Conservation (phyloP, 2,329 filamentous ascomycete species). For the Lachnellula hyalina region DNA sequence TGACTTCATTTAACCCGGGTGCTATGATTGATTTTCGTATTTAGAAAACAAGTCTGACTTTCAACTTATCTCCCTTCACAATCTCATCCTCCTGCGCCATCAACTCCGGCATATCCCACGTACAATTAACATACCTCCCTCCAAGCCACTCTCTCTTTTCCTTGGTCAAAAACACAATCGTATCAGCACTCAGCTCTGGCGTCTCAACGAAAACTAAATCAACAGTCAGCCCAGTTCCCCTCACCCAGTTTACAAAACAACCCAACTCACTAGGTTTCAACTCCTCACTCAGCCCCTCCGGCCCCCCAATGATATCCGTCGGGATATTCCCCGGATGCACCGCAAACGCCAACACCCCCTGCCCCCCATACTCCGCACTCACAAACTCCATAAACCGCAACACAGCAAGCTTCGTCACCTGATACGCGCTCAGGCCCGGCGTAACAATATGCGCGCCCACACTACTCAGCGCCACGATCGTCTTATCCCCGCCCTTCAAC, state of each 20-base stretch:
- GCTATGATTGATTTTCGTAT: neutral
- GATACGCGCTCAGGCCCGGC: conserved; percentile 39
- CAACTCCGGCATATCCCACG: conserved; percentile 45
- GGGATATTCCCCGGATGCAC: conserved; percentile 35
- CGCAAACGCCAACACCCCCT: conserved; percentile 37
- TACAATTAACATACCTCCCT: conserved; percentile 39
- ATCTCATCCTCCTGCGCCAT: conserved; percentile 38
- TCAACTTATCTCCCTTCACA: conserved; percentile 32
- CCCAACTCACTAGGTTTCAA: conserved; percentile 10
- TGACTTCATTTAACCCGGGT: too few species aligned
- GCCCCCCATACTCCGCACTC: conserved; percentile 37
- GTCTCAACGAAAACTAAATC: conserved; percentile 32
- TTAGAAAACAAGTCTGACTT: conserved; percentile 28
- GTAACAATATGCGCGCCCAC: conserved; percentile 37
- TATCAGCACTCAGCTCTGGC: conserved; percentile 37
- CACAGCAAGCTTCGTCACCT: conserved; percentile 44
- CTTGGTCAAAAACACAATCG: conserved; percentile 38
- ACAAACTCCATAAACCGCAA: conserved; percentile 44
- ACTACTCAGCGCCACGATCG: conserved; percentile 43
- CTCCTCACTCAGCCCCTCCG: conserved; percentile 5
- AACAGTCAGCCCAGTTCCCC: conserved; percentile 24
- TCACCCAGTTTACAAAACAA: neutral
- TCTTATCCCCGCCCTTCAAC: conserved; percentile 32
- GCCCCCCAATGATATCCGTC: conserved; percentile 18
- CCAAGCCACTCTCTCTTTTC: conserved; percentile 42